A percentile compares a stretch with the other conserved stretches of the same genome.
These are phyloP conservation scores for Metschnikowia picachoensis DNA, from an alignment of 805 yeast species.

Conservation along the genomic window DNA sequence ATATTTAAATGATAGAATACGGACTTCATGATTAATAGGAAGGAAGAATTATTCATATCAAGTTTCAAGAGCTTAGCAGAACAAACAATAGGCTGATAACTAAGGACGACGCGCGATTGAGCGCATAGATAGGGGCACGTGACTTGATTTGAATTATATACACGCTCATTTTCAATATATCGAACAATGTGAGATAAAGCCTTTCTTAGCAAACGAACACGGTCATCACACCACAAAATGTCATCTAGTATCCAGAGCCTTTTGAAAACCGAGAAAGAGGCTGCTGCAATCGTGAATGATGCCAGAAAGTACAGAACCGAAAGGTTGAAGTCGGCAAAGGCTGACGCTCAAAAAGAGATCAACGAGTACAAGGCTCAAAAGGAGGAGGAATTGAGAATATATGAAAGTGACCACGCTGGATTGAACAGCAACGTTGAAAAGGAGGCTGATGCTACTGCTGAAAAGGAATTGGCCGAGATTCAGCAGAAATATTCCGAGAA, in stretches of 20 bases:
- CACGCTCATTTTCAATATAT: conserved; percentile 9
- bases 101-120: not conserved
- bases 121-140: not conserved
- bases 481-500: conserved; percentile 59
- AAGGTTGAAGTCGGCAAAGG: conserved; percentile 88
- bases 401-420: conserved; percentile 70
- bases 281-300: conserved; percentile 91
- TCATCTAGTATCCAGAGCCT: conserved; percentile 30
- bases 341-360: conserved; percentile 88
- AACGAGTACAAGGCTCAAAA: conserved; percentile 79
- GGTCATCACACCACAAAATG: conserved; percentile 13
- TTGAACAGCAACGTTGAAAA: conserved; percentile 72
- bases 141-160: not conserved
- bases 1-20: not conserved
- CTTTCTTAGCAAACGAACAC: not conserved
- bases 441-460: conserved; percentile 73
- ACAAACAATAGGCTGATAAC: not conserved
- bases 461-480: conserved; percentile 66
- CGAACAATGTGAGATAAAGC: conserved; percentile 9
- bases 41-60: not conserved
- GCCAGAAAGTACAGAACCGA: conserved; percentile 86
- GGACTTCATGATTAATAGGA: not conserved
- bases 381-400: conserved; percentile 73
- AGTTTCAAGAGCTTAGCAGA: not conserved
- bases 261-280: conserved; percentile 84